phyloP scores from a whole-genome alignment of 169 alveolate species.

The Eimeria praecox region DNA sequence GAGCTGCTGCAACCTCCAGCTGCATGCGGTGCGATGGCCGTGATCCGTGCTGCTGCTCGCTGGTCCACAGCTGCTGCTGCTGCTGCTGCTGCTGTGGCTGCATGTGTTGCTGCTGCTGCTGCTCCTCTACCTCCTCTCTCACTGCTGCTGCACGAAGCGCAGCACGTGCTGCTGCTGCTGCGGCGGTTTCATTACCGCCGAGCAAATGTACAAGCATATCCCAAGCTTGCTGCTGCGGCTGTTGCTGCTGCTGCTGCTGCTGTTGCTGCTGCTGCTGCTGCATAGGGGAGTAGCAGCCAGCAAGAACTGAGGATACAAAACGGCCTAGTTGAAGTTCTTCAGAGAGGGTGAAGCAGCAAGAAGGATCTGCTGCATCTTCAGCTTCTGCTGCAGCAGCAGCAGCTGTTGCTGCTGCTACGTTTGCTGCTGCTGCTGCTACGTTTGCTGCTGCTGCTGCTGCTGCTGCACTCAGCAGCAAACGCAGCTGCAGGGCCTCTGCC shows the following conservation, averaged over 20 bases:
- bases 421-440: neutral
- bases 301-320: constrained; percentile 6
- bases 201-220: neutral
- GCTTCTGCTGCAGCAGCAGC: neutral
- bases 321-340: constrained; percentile 32
- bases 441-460: neutral
- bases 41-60: constrained; percentile 60
- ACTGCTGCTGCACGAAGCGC: constrained; percentile 30
- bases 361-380: neutral
- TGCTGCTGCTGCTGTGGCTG: constrained; percentile 1
- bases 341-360: neutral
- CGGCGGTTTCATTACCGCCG: neutral
- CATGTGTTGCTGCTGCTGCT: neutral
- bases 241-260: constrained; percentile 31
- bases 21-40: constrained; percentile 58
- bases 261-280: constrained; percentile 2
- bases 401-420: neutral
- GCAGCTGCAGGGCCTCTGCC: constrained; percentile 49
- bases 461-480: constrained; percentile 18
- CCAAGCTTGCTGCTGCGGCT: constrained; percentile 2
- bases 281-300: neutral
- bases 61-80: constrained; percentile 49
- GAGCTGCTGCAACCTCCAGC: constrained; percentile 32
- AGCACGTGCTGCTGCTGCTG: constrained; percentile 43
- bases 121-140: neutral